These are phyloP conservation scores for Nitzschia sp. DNA, from an alignment of 108 stramenopile genomes.

Conservation along the genomic window DNA sequence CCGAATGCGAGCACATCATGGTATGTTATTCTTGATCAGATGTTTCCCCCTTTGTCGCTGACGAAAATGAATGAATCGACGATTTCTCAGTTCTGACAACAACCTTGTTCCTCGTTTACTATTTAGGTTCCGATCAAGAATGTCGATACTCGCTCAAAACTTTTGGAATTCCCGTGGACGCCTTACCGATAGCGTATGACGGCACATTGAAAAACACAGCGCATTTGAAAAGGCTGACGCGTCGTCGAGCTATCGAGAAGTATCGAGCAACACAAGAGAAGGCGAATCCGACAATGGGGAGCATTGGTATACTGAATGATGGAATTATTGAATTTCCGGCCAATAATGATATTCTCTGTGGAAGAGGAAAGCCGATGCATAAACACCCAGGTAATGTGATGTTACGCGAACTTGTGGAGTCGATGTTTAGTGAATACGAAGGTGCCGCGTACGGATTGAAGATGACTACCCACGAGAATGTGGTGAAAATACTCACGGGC, in stretches of 20 bases:
- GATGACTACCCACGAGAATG: too few relatives aligned
- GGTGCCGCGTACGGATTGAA: too few relatives aligned
- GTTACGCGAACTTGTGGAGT: background rate
- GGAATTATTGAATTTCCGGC: background rate
- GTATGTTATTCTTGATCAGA: too few relatives aligned
- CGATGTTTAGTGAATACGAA: too few relatives aligned
- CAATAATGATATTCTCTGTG: conserved; percentile 12
- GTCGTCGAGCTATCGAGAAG: background rate
- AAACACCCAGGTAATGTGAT: background rate
- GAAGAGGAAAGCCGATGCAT: conserved; percentile 7
- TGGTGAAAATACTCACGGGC: too few relatives aligned
- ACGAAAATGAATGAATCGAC: too few relatives aligned
- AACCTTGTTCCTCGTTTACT: too few relatives aligned
- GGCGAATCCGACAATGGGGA: background rate
- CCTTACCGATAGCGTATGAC: background rate
- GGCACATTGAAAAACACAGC: background rate
- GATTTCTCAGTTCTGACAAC: too few relatives aligned
- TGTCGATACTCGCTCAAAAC: conserved; percentile 15
- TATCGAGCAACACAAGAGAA: background rate
- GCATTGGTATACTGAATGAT: background rate
- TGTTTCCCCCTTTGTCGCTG: too few relatives aligned
- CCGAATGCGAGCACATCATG: too few relatives aligned
- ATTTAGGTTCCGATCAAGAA: too few relatives aligned
- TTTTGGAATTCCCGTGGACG: conserved; percentile 16
- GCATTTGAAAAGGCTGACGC: background rate